Percentiles rank a stretch among this genome's conserved stretches.
Conservation (phyloP, 768 basidiomycete species). For the Arthromyces matolae region DNA sequence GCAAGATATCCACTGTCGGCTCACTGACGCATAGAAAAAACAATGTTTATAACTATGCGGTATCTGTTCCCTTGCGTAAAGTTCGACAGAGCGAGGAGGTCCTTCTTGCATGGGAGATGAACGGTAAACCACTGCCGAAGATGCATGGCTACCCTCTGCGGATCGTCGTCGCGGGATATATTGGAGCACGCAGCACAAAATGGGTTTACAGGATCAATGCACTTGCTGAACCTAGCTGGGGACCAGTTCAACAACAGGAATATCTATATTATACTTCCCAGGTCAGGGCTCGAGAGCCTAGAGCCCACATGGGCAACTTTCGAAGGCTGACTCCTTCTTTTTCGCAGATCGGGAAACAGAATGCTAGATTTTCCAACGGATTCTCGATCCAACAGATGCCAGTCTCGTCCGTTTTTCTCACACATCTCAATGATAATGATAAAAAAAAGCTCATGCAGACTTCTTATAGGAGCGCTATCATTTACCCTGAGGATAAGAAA, state of each 20-base stretch:
- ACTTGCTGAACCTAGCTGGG: conserved; percentile 43
- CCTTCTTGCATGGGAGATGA: conserved; percentile 53
- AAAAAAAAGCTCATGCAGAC: background rate
- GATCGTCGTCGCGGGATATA: conserved; percentile 49
- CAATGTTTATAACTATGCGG: conserved; percentile 36
- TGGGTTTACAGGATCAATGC: conserved; percentile 54
- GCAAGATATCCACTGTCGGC: background rate
- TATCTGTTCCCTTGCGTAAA: conserved; percentile 48
- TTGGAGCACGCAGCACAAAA: conserved; percentile 51
- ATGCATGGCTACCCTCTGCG: conserved; percentile 50
- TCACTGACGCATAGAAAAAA: conserved; percentile 24
- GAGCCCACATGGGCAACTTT: background rate
- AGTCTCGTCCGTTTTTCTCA: conserved; percentile 40
- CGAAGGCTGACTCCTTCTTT: background rate
- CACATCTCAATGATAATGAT: background rate
- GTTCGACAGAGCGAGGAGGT: conserved; percentile 46
- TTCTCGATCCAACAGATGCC: conserved; percentile 59
- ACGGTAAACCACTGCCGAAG: conserved; percentile 44
- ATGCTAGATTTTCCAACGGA: conserved; percentile 47
- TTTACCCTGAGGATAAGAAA: conserved; percentile 40
- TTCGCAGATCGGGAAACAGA: conserved; percentile 48
- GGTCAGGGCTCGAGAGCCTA: no score
- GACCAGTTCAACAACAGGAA: conserved; percentile 50
- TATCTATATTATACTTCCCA: conserved; percentile 51
- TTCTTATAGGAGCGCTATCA: conserved; percentile 42